A percentile compares a stretch with the other conserved stretches of the same genome.
Evolutionary conservation across 2,329 filamentous ascomycete genomes (phyloP).

Genomic region (Elsinoe perseae): DNA sequence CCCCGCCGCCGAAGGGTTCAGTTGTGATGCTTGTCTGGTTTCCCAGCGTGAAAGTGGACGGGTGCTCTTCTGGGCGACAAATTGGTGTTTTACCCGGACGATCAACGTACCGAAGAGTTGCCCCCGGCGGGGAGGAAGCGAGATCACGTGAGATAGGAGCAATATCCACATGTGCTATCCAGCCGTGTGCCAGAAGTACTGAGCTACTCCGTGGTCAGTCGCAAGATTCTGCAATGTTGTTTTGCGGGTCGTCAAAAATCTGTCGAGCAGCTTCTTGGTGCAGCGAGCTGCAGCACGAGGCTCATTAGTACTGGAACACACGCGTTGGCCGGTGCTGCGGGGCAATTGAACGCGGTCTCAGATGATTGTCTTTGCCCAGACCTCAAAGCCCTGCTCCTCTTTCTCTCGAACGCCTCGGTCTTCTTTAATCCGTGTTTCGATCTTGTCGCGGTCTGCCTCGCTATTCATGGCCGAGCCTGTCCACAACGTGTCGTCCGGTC

Average conservation of each 20-base stretch:
- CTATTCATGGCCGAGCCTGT: constrained; percentile 4
- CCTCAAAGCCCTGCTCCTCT: neutral
- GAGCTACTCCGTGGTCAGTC: neutral
- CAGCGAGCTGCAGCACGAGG: neutral
- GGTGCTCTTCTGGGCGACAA: neutral
- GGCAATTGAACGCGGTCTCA: neutral
- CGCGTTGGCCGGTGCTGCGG: neutral
- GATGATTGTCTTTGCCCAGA: neutral
- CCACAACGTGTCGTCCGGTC: constrained; percentile 16
- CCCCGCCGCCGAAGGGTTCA: constrained; percentile 11
- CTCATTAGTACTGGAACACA: neutral
- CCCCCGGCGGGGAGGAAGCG: neutral
- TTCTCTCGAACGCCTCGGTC: constrained; percentile 14
- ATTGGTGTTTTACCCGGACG: neutral
- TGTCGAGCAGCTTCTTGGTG: neutral
- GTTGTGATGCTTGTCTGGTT: neutral
- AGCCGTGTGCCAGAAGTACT: neutral
- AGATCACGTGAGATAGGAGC: neutral
- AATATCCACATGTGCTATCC: neutral
- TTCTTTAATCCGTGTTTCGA: constrained; percentile 4
- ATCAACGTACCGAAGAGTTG: constrained; percentile 3
- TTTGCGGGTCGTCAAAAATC: neutral
- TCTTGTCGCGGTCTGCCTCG: neutral
- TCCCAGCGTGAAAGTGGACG: neutral
- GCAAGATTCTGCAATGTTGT: neutral